Base-by-base conservation (phyloP, 805 yeast species). In the Middelhovenomyces tepae region DNA sequence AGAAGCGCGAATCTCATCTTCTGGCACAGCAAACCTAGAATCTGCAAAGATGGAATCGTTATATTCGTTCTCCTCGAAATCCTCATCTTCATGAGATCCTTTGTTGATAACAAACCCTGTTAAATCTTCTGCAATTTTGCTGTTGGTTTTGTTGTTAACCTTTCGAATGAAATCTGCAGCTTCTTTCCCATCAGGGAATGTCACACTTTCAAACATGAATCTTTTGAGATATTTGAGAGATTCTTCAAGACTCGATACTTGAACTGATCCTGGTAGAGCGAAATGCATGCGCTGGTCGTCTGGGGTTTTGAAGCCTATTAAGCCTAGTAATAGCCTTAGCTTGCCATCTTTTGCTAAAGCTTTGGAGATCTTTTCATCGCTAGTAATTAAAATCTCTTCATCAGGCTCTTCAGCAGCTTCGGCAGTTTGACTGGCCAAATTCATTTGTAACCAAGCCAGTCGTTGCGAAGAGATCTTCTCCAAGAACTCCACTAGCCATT, bases 251-350 rank as follows among this genome's bases (percentile, higher is more conserved):
- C 42, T 42, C 2, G 55, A 56, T 5, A 52, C 39, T 1, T 60
- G 44, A 1, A 65, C 44, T 1, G 50, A 32, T 0, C 46, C 35
- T 1, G 64, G 65, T 9, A 75, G 47, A 10, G 58, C 46, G 39
- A 69, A 71, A 3, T 47, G 47, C 27, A 61, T 70, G 19, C 54
- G 60, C 19, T 63, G 50, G 4, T 51, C 51, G 16, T 43, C 57
- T 1, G 75, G 72, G 10, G 69, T 35, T 4, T 53, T 57, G 37
- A 65, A 69, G 5, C 78, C 78, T 14, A 71, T 49, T 4, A 62
- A 43, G 7, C 52, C 49, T 32, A 77, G 51, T 11, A 76, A 49
- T 19, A 72, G 54, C 21, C 83, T 51, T 11, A 72, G 36, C 32
- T 67, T 58, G 2, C 75, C 67, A 34, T 75, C 71, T 13, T 60